A percentile compares a stretch with the other conserved stretches of the same genome.
Evolutionary conservation across 371 early-diverging fungal species (phyloP).

Genomic region (Rhizopus microsporus): DNA sequence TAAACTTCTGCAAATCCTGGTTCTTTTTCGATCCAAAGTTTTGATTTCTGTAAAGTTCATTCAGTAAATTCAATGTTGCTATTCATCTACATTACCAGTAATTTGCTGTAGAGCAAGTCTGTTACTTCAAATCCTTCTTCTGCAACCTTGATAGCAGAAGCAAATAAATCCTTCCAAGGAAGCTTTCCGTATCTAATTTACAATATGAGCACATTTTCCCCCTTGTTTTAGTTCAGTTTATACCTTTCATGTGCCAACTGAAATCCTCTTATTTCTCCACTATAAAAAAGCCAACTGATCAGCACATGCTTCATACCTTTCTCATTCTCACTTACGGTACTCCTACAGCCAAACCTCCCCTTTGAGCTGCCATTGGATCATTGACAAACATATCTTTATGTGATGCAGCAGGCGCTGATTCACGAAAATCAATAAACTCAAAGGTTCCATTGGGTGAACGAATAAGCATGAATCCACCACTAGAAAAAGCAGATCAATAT

Average conservation of each 20-base stretch:
- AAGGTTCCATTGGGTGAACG: conserved; percentile 62
- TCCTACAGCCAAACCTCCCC: conserved; percentile 85
- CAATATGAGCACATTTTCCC: not conserved
- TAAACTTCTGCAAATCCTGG: conserved; percentile 56
- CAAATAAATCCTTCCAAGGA: conserved; percentile 86
- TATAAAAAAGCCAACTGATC: conserved; percentile 11
- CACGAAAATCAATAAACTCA: conserved; percentile 83
- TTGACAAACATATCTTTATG: conserved; percentile 69
- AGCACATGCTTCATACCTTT: not conserved
- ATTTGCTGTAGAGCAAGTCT: conserved; percentile 54
- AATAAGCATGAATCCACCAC: conserved; percentile 98
- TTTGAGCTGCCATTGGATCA: conserved; percentile 64
- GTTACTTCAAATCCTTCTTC: conserved; percentile 81
- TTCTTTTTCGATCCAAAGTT: conserved; percentile 39
- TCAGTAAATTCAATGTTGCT: not conserved
- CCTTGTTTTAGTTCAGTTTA: not conserved
- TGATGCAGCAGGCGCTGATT: conserved; percentile 85
- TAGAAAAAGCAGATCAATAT: conserved; percentile 14
- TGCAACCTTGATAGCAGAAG: conserved; percentile 78
- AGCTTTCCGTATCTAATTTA: conserved; percentile 69
- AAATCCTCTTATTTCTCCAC: conserved; percentile 89
- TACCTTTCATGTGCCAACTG: conserved; percentile 74
- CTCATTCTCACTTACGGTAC: conserved; percentile 73
- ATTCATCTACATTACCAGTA: conserved; percentile 30
- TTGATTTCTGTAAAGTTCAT: conserved; percentile 24